Percentiles rank a stretch among this genome's conserved stretches.
Conservation (phyloP, 164 flowering plant genomes). For the Aristolochia fimbriata region DNA sequence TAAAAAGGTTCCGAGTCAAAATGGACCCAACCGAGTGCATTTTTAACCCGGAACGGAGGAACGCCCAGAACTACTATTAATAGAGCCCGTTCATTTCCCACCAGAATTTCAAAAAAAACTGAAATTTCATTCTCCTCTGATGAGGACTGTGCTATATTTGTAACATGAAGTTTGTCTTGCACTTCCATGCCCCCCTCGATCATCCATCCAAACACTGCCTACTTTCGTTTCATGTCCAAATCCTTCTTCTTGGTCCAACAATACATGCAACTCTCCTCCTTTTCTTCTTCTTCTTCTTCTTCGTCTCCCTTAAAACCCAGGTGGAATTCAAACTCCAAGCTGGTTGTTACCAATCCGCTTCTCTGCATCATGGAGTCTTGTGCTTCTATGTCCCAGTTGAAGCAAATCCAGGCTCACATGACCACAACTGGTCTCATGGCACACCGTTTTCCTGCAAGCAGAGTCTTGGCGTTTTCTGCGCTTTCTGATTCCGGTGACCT, state of each 20-base stretch:
- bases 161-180: too few relatives aligned
- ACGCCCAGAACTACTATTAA: too few relatives aligned
- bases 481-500: constrained; percentile 34
- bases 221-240: not conserved
- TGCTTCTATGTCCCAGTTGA: constrained; percentile 39
- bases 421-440: constrained; percentile 37
- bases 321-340: constrained; percentile 12
- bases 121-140: too few relatives aligned
- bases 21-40: too few relatives aligned
- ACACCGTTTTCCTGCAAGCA: constrained; percentile 50
- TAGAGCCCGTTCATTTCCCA: not conserved
- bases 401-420: constrained; percentile 68
- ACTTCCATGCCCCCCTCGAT: not conserved
- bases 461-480: constrained; percentile 51
- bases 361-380: constrained; percentile 44
- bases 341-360: constrained; percentile 25
- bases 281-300: too few relatives aligned
- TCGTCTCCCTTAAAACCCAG: not conserved
- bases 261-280: not conserved
- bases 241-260: not conserved
- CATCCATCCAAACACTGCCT: not conserved
- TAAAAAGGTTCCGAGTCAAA: too few relatives aligned
- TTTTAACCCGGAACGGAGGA: too few relatives aligned
- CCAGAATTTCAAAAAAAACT: constrained; percentile 2
- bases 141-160: too few relatives aligned